Evolutionary conservation across 192 early-diverging fungal genomes (phyloP), one percentile per base, ranked within the genome.

Genomic region (Ambispora gerdemannii): DNA sequence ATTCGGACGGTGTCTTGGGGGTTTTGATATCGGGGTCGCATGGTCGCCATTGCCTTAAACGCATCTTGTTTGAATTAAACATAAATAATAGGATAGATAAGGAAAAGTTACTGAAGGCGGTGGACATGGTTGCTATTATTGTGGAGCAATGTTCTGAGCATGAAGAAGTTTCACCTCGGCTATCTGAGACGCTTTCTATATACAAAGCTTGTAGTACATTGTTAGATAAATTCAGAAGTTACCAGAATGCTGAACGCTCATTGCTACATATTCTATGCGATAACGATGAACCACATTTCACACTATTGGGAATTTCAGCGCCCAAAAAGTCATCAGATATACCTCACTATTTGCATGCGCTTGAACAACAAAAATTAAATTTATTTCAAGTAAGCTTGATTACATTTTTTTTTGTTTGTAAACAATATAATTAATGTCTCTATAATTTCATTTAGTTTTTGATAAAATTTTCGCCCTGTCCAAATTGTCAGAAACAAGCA

Each of bases 141-240:
- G 34, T 63, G 24, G 61, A 63, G 22, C 25, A 63, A 38, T 63
- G 61, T 63, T 63, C 33, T 27, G 61, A 63, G 3, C 61, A 63
- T 17, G 19, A 63, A 15, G 20, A 63, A 4, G 35, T 25, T 20
- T 15, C 34, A 43, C 1, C 22, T 43, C 34, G 3, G n/a, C 20
- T 38, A 22, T n/a, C n/a, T 24, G 35, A 63, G 15, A 15, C 6
- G 3, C 25, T 63, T 63, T 17, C 36, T 3, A 17, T 24, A 25
- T 63, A 63, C 11, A 63, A 63, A 35, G 61, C 61, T 24, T 47
- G 61, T 36, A 63, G 35, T 2, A 27, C 34, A 43, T 63, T 63
- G 11, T 36, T 63, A 25, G 1, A 63, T 43, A 63, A 8, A 43
- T 7, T 63, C 24, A 63, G 3, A 27, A 28, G 22, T 15, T 25